A percentile compares a stretch with the other conserved stretches of the same genome.
phyloP scores from a whole-genome alignment of 345 rosid genomes.

The Rubroshorea leprosula region DNA sequence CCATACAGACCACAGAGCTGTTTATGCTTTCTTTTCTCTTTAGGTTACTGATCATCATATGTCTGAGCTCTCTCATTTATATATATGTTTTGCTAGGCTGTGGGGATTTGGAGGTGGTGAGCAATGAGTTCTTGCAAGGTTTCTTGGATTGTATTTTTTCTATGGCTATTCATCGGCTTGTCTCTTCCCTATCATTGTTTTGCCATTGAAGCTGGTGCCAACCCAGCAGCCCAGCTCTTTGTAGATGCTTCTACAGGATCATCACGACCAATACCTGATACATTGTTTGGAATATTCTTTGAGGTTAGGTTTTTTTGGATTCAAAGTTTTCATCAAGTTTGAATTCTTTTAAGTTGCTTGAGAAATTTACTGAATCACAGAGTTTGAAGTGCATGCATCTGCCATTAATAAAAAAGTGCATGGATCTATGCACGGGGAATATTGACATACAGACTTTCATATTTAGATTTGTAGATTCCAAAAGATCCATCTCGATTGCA shows the following conservation, averaged over 20 bases:
- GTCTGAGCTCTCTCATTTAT: neutral
- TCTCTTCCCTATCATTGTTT: conserved; percentile 38
- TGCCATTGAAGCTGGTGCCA: conserved; percentile 39
- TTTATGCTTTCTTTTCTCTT: conserved; percentile 16
- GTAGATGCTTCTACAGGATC: conserved; percentile 53
- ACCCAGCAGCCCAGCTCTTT: conserved; percentile 38
- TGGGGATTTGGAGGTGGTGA: conserved; percentile 30
- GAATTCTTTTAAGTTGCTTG: too few species aligned
- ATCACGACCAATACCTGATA: conserved; percentile 54
- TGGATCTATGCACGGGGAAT: too few species aligned
- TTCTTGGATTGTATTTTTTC: conserved; percentile 26
- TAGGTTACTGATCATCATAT: conserved; percentile 4
- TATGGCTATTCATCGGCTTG: conserved; percentile 38
- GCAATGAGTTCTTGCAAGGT: conserved; percentile 38
- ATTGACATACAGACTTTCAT: too few species aligned
- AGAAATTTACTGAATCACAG: too few species aligned
- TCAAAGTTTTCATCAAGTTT: too few species aligned
- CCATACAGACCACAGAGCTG: conserved; percentile 4
- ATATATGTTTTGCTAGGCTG: conserved; percentile 21
- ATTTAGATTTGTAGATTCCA: neutral
- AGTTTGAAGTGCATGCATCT: too few species aligned
- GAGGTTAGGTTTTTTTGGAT: conserved; percentile 72
- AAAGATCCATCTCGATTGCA: too few species aligned
- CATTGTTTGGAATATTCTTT: conserved; percentile 84
- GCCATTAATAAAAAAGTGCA: too few species aligned